Base-by-base conservation (phyloP, 805 yeast genomes). In the Crinitomyces ghanaensis region DNA sequence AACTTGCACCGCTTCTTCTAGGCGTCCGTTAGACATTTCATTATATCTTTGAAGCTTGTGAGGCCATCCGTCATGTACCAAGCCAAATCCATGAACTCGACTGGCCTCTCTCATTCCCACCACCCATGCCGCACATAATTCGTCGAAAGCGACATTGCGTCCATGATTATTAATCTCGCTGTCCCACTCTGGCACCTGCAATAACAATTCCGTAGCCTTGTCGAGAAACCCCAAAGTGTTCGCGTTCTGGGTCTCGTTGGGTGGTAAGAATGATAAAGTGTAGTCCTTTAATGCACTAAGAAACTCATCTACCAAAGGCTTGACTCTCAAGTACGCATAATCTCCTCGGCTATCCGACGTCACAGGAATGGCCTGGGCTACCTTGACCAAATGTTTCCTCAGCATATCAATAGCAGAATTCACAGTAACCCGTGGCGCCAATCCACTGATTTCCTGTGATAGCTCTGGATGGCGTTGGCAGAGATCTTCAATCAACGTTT, bases 261-360 rank as follows among this genome's bases (percentile, higher is more conserved):
- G 88, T 14, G 91, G 85, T 39, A 83, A 59, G 45, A 76, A 77
- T 45, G 70, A 72, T 37, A 77, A 60, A 4, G 81, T 74, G 51
- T 77, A 82, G 53, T 83, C 95, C 12, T 80, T 71, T 34, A 84
- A 59, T 15, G 82, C 73, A 40, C 66, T 63, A 39, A 80, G 66
- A 44, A 83, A 81, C 44, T 79, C 91, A 38, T 70, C 69, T 40
- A 81, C 66, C 37, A 62, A 56, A 5, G 78, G 70, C 47, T 79
- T 74, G 23, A 84, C 80, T 36, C 94, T 64, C 37, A 79, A 56
- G 51, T 72, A 83, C 4, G 86, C 73, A 49, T 83, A 83, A 53
- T 83, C 94, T 30, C 79, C 71, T 23, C 68, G 63, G 6, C 67
- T 63, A 45, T 80, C 85, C 41, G 82, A 83, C 43, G 76, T 75